phyloP scores from a whole-genome alignment of 1,139 yeast genomes.

The Saccharomyces hybrid region DNA sequence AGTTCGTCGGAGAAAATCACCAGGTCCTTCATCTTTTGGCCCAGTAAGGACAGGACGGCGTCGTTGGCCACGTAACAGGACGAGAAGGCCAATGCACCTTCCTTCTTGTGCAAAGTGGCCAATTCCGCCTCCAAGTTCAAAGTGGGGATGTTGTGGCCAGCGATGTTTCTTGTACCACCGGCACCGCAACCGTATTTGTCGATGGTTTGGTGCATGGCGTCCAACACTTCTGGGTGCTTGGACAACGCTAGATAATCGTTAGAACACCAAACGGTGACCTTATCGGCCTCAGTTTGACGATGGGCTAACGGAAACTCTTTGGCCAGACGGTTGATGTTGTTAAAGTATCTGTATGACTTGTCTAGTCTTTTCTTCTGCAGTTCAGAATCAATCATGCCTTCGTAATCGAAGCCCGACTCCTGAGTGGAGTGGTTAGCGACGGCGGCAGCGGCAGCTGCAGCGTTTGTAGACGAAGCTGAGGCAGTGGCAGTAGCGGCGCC shows the following conservation, averaged over 20 bases:
- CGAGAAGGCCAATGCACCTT: slow-evolving; percentile 88
- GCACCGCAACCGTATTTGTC: slow-evolving; percentile 96
- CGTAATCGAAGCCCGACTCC: slow-evolving; percentile 54
- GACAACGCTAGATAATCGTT: slow-evolving; percentile 97
- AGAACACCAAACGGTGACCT: slow-evolving; percentile 97
- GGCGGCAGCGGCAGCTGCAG: slow-evolving; percentile 29
- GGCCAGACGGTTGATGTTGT: slow-evolving; percentile 93
- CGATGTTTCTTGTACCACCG: slow-evolving; percentile 99
- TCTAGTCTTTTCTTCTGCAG: slow-evolving; percentile 70
- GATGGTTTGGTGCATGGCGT: slow-evolving; percentile 71
- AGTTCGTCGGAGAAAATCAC: slow-evolving; percentile 88
- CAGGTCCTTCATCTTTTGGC: slow-evolving; percentile 81
- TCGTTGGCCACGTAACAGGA: slow-evolving; percentile 97
- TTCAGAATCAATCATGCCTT: slow-evolving; percentile 54
- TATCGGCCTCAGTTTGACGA: slow-evolving; percentile 61
- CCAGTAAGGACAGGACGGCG: slow-evolving; percentile 86
- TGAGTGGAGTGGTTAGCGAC: slow-evolving; percentile 33
- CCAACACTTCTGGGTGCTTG: slow-evolving; percentile 60
- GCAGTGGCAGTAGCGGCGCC: slow-evolving; percentile 29
- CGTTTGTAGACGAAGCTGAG: slow-evolving; percentile 35
- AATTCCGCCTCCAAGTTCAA: slow-evolving; percentile 75
- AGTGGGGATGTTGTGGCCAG: slow-evolving; percentile 92
- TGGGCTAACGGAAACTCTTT: slow-evolving; percentile 91
- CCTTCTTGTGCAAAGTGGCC: slow-evolving; percentile 89
- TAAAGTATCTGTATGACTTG: slow-evolving; percentile 90